Base-by-base conservation (phyloP, 1,139 yeast species). In the Pichia sp. region DNA sequence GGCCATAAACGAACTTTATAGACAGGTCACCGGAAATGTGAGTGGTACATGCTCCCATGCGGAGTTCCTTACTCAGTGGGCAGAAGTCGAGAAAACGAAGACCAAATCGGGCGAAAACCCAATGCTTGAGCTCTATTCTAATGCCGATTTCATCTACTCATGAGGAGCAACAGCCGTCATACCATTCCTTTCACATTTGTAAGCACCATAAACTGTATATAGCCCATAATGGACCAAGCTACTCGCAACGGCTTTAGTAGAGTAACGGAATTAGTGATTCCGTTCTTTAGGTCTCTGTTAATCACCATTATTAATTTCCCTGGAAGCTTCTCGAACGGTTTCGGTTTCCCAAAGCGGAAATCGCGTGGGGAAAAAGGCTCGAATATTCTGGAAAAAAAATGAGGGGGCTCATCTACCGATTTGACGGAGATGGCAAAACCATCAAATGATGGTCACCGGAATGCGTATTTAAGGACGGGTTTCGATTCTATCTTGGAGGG, bases 91-190 rank as follows among this genome's bases (percentile, higher is more conserved):
- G 4, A 77, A 75, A 8, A 87, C 96, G 4, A 79, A 83, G 5
- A 86, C 95, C 1, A 81, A 78, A 62, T 78, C 81, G 42, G 96
- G 96, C 0, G 96, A 88, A 62, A 87, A 87, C 63, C 96, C 96
- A n/a, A 83, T 89, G 92, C 68, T 89, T 58, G 87, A 86, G 55
- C 81, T 88, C 60, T 89, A 89, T 67, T 75, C 78, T 49, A 89
- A 89, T 66, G 96, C 90, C 4, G 84, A 89, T 38, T 88, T 88
- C 64, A 75, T 87, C 77, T 78, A 79, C 54, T 58, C 60, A 6
- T 58, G 27, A 33, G 10, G 6, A n/a, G 5, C 43, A 40, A 40
- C 5, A 16, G 20, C 24, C n/a, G 24, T 20, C 24, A 20, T 20
- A 20, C 24, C 12, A 12, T 31, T 9, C 12, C 2, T 31, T 36